phyloP scores from a whole-genome alignment of 2,329 filamentous ascomycete genomes.

The Tolypocladium guangdongense region DNA sequence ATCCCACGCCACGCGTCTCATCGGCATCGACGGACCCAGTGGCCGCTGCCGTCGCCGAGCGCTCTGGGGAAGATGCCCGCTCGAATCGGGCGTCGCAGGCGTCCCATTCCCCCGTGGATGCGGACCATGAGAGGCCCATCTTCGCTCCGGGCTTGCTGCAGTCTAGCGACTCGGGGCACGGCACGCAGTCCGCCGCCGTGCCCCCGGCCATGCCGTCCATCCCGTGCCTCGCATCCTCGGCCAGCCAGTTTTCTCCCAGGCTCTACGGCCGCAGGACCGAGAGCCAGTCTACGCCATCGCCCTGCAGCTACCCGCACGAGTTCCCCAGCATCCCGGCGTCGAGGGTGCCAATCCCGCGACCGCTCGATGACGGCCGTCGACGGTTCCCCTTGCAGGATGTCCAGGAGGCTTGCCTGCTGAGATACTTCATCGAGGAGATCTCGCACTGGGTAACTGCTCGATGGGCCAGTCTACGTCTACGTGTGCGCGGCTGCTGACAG shows the following conservation, averaged over 20 bases:
- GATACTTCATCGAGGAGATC: slow-evolving; percentile 28
- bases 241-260: not conserved
- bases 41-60: not conserved
- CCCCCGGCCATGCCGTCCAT: slow-evolving; percentile 1
- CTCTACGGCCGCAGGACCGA: not conserved
- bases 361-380: slow-evolving; percentile 1
- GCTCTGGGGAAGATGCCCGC: not conserved
- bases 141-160: not conserved
- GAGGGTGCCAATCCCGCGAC: not conserved
- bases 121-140: not conserved
- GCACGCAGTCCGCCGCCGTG: not conserved
- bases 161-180: not conserved
- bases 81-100: not conserved
- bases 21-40: not conserved
- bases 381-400: slow-evolving; percentile 21
- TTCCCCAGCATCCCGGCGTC: not conserved
- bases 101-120: not conserved
- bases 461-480: not conserved
- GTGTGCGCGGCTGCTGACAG: slow-evolving; percentile 5
- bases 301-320: not conserved
- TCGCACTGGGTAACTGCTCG: slow-evolving; percentile 24
- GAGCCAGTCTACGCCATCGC: not conserved
- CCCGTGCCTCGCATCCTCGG: slow-evolving; percentile 2
- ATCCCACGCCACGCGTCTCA: not conserved
- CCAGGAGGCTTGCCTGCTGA: slow-evolving; percentile 26